Percentiles rank a stretch among this genome's conserved stretches.
These are phyloP conservation scores for Lenwebbia sp. DNA, from an alignment of 345 rosid species.

Conservation along the genomic window DNA sequence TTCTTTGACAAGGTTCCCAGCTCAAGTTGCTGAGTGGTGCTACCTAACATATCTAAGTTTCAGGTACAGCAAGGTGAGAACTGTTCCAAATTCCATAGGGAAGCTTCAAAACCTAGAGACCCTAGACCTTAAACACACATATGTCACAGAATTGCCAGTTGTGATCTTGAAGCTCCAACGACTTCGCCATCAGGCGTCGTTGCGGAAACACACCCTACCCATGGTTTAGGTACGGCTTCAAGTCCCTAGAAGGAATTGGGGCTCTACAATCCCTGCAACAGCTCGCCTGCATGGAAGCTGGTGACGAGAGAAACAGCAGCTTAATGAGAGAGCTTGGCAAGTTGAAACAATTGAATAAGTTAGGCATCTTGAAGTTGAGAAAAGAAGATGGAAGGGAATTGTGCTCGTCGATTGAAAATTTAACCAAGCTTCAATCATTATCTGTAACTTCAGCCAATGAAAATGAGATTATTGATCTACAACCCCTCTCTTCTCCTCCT, in stretches of 20 bases:
- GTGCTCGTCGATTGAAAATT: constrained; percentile 15
- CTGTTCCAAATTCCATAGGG: constrained; percentile 18
- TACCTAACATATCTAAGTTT: constrained; percentile 26
- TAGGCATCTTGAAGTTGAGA: constrained; percentile 25
- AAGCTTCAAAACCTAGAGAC: constrained; percentile 37
- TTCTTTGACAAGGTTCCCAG: constrained; percentile 16
- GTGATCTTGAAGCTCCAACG: constrained; percentile 17
- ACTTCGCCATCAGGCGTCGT: constrained; percentile 20
- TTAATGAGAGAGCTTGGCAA: constrained; percentile 18
- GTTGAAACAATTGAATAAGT: constrained; percentile 20
- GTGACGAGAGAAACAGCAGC: background rate
- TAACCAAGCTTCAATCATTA: constrained; percentile 17
- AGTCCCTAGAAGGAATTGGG: constrained; percentile 14
- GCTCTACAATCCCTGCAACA: constrained; percentile 19
- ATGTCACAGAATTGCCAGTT: constrained; percentile 20
- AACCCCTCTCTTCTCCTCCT: constrained; percentile 16
- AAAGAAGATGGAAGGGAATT: constrained; percentile 18
- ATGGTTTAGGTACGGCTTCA: constrained; percentile 16
- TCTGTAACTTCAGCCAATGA: constrained; percentile 12
- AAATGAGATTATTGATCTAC: constrained; percentile 18
- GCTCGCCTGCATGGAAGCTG: constrained; percentile 20
- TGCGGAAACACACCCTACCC: constrained; percentile 9
- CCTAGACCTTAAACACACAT: constrained; percentile 26
- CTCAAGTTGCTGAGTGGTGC: constrained; percentile 8
- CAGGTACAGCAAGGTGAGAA: constrained; percentile 16